Evolutionary conservation across 2,329 filamentous ascomycete genomes (phyloP), one percentile per base, ranked within the genome.

Genomic region (Colletotrichum sp.): DNA sequence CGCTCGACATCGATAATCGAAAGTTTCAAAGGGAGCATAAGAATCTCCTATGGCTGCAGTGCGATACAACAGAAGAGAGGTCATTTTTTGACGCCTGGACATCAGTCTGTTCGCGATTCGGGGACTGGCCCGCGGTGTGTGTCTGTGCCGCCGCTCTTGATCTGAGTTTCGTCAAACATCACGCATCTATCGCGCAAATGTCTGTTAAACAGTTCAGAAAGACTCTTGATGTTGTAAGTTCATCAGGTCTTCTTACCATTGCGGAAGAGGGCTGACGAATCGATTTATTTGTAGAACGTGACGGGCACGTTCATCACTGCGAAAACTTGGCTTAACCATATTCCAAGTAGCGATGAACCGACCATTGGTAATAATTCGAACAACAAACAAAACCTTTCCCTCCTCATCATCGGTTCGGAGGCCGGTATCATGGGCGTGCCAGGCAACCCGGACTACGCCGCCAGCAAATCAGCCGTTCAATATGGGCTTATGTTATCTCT

Each of bases 171-270:
- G 39, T 49, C 5, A n/a, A 49, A 49, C 39, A 49, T 49, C 39
- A 49, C 0, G 18, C 9, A 49, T n/a, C 39, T 0, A 49, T 49
- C 3, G 1, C 39, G 5, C 0, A 49, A 1, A 49, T 49, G 39
- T 49, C 39, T 3, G 39, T 0, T 12, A 9, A 49, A 7, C 39
- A 49, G 2, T 49, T 49, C 39, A 49, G 39, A 12, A 49, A n/a
- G 9, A 49, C 39, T 0, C 39, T 49, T 12, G 39, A 49, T 49
- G 18, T 44, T 4, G 39, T 44, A 1, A 6, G 39, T 4, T 6
- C 1, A 44, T 1, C 39, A 44, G 36, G 0, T 1, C 16, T 18
- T 3, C 8, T 1, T 1, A 44, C 0, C 1, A 6, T 44, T 2
- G 3, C 16, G 16, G 39, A 1, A 44, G 3, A 3, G n/a, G n/a